Conservation (phyloP, 2,329 filamentous ascomycete species). For the Pyrenophora teres region DNA sequence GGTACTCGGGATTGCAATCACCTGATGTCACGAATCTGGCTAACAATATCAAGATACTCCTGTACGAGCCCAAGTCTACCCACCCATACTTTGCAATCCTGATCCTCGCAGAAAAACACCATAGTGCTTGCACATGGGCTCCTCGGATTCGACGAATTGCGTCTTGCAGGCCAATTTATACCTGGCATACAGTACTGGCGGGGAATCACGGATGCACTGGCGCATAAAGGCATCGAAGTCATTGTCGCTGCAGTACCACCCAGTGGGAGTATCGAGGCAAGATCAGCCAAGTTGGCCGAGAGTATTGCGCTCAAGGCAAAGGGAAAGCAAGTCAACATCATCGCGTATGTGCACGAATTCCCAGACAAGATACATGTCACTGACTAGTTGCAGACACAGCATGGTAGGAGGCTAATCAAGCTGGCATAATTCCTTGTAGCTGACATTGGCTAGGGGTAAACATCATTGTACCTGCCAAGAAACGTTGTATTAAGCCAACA, state of each 20-base stretch:
- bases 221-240: constrained; percentile 62
- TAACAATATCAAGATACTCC: constrained; percentile 40
- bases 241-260: constrained; percentile 64
- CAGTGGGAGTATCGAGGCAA: constrained; percentile 62
- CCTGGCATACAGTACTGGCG: constrained; percentile 68
- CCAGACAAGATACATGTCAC: neutral
- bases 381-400: constrained; percentile 56
- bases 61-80: constrained; percentile 20
- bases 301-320: constrained; percentile 59
- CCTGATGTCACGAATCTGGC: neutral
- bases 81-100: constrained; percentile 37
- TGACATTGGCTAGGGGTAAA: constrained; percentile 46
- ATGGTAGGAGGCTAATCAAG: constrained; percentile 44
- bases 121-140: constrained; percentile 69
- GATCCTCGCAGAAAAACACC: constrained; percentile 53
- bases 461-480: neutral
- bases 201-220: constrained; percentile 64
- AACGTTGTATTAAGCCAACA: constrained; percentile 18
- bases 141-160: constrained; percentile 67
- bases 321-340: constrained; percentile 66
- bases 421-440: constrained; percentile 4
- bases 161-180: constrained; percentile 57
- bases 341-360: constrained; percentile 56
- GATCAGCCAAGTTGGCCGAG: constrained; percentile 59
- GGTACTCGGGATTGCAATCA: constrained; percentile 40